phyloP scores from a whole-genome alignment of 768 basidiomycete species.

The Phylloporus arenicola region DNA sequence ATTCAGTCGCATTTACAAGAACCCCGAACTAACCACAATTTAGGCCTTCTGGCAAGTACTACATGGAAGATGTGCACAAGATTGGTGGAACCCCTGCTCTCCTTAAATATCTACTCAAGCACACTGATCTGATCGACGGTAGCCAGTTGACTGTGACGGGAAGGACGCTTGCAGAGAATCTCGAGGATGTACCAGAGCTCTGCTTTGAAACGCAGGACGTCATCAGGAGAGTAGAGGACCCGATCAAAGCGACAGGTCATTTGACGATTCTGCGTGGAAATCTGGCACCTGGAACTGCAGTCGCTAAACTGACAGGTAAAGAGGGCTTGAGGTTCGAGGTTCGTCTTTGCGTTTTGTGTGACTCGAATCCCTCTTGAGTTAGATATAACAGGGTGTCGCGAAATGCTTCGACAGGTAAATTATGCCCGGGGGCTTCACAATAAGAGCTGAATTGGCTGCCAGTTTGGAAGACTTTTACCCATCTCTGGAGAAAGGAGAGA shows the following conservation, averaged over 20 bases:
- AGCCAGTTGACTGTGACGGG: constrained; percentile 86
- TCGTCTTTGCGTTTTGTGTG: constrained; percentile 7
- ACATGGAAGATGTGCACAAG: constrained; percentile 86
- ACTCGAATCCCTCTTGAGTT: not conserved
- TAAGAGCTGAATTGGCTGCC: constrained; percentile 4
- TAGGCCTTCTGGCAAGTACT: constrained; percentile 80
- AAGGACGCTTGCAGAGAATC: constrained; percentile 83
- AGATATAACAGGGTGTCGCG: constrained; percentile 51
- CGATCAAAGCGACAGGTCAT: constrained; percentile 85
- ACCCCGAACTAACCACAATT: constrained; percentile 3
- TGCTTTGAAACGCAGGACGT: constrained; percentile 74
- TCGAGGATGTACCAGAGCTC: constrained; percentile 68
- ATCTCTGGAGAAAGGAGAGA: constrained; percentile 66
- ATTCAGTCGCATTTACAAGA: constrained; percentile 12
- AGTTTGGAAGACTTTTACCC: constrained; percentile 70
- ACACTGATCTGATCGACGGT: constrained; percentile 76
- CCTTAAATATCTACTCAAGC: constrained; percentile 75
- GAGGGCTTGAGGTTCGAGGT: constrained; percentile 84
- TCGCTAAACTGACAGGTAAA: constrained; percentile 92
- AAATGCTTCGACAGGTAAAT: constrained; percentile 70
- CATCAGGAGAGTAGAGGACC: constrained; percentile 62
- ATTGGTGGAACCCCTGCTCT: constrained; percentile 83
- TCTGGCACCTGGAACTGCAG: constrained; percentile 78
- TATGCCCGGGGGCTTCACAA: not conserved
- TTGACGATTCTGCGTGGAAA: constrained; percentile 86